These are phyloP conservation scores for Huntiella bhutanensis DNA, from an alignment of 2,329 filamentous ascomycete species.

Conservation along the genomic window DNA sequence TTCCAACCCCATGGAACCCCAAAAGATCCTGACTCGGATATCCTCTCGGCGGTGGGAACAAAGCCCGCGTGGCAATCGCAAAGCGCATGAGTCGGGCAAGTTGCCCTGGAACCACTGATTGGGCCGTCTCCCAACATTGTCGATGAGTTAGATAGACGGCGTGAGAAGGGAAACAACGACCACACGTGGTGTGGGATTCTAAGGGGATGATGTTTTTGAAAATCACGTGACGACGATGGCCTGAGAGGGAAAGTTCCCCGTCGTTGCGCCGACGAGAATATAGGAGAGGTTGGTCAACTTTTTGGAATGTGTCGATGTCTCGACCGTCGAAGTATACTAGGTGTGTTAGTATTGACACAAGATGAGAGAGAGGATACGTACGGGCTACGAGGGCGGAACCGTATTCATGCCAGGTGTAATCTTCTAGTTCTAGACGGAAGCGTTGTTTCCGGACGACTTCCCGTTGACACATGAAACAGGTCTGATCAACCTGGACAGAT, in stretches of 20 bases:
- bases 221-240: slow-evolving; percentile 7
- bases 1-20: neutral
- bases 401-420: neutral
- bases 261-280: slow-evolving; percentile 8
- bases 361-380: neutral
- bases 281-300: slow-evolving; percentile 5
- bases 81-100: slow-evolving; percentile 7
- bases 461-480: slow-evolving; percentile 9
- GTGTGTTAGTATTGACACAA: neutral
- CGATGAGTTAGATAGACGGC: slow-evolving; percentile 9
- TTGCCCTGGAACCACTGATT: slow-evolving; percentile 2
- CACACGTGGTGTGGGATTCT: slow-evolving; percentile 9
- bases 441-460: slow-evolving; percentile 6
- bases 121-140: slow-evolving; percentile 9
- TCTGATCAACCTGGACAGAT: slow-evolving; percentile 10
- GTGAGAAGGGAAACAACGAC: slow-evolving; percentile 7
- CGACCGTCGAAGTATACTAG: slow-evolving; percentile 9
- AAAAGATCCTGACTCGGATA: slow-evolving; percentile 11
- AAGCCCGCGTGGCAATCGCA: slow-evolving; percentile 9
- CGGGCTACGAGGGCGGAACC: slow-evolving; percentile 6
- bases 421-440: slow-evolving; percentile 8
- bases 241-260: slow-evolving; percentile 6
- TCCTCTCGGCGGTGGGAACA: slow-evolving; percentile 5
- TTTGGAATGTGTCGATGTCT: slow-evolving; percentile 9
- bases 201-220: slow-evolving; percentile 11